Percentiles rank a stretch among this genome's conserved stretches.
These are phyloP conservation scores for Pharus latifolius DNA, from an alignment of 176 grass and related monocot species.

Conservation along the genomic window DNA sequence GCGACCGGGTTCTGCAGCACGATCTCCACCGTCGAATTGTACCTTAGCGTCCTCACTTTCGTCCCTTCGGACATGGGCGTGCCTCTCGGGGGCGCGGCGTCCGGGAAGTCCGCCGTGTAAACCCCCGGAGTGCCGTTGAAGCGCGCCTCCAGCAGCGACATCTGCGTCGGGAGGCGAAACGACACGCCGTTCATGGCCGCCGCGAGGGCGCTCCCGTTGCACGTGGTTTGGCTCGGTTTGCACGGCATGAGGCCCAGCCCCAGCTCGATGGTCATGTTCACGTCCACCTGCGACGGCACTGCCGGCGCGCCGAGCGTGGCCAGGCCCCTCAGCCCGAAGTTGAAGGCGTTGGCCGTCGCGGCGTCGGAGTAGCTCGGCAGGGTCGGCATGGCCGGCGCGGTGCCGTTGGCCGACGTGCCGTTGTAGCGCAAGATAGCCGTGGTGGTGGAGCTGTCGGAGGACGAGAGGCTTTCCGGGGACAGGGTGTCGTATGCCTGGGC, in stretches of 20 bases:
- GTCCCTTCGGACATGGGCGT: slow-evolving; percentile 37
- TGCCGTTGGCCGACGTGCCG: background rate
- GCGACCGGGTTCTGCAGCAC: slow-evolving; percentile 60
- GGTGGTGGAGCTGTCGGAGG: slow-evolving; percentile 15
- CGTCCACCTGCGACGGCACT: slow-evolving; percentile 44
- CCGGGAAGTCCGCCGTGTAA: slow-evolving; percentile 60
- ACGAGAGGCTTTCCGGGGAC: background rate
- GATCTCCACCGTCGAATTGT: slow-evolving; percentile 77
- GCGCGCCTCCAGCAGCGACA: slow-evolving; percentile 56
- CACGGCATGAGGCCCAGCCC: slow-evolving; percentile 41
- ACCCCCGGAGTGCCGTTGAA: slow-evolving; percentile 5
- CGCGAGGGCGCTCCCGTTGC: slow-evolving; percentile 16
- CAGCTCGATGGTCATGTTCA: slow-evolving; percentile 47
- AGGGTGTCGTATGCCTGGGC: slow-evolving; percentile 28
- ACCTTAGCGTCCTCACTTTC: slow-evolving; percentile 35
- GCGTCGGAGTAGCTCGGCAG: slow-evolving; percentile 42
- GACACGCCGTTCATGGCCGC: slow-evolving; percentile 69
- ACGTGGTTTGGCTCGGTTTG: slow-evolving; percentile 29
- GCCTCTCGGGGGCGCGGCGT: slow-evolving; percentile 38
- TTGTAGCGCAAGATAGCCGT: slow-evolving; percentile 56
- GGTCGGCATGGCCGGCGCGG: slow-evolving; percentile 14
- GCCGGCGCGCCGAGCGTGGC: background rate
- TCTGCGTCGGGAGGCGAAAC: slow-evolving; percentile 38
- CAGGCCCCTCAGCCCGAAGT: slow-evolving; percentile 33
- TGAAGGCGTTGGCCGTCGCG: slow-evolving; percentile 33